Evolutionary conservation across 2,329 filamentous ascomycete species (phyloP).

Genomic region (Colletotrichum viniferum): DNA sequence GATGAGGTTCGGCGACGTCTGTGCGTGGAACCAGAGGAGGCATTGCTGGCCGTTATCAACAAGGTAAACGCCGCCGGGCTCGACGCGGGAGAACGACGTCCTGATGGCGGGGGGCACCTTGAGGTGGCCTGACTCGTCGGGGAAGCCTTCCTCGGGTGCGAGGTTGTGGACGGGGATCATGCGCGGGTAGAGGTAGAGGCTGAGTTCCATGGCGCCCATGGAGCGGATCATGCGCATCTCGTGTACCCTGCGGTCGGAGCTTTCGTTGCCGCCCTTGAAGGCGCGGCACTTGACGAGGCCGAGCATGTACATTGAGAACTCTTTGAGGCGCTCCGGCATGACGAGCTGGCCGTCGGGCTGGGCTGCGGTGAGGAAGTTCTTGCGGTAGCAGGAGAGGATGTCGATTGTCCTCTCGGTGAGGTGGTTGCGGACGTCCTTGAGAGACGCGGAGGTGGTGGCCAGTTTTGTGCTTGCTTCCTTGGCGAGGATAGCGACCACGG

Average conservation of each 20-base stretch:
- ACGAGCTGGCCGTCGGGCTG: conserved; percentile 93
- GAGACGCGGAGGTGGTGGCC: conserved; percentile 66
- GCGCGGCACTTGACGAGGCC: conserved; percentile 88
- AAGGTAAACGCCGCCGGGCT: conserved; percentile 91
- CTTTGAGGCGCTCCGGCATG: conserved; percentile 93
- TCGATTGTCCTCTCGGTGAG: conserved; percentile 93
- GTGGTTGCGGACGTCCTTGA: conserved; percentile 84
- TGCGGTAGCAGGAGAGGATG: conserved; percentile 88
- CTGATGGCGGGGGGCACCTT: conserved; percentile 81
- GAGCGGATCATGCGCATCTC: conserved; percentile 89
- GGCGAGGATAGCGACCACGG: conserved; percentile 84
- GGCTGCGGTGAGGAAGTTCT: conserved; percentile 81
- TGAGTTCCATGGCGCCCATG: conserved; percentile 85
- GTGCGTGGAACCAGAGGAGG: conserved; percentile 89
- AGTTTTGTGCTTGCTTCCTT: conserved; percentile 94
- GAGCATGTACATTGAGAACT: conserved; percentile 96
- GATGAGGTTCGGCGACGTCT: conserved; percentile 90
- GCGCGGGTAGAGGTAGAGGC: conserved; percentile 91
- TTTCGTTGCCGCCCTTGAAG: conserved; percentile 91
- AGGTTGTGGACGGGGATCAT: conserved; percentile 94
- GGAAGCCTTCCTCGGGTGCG: conserved; percentile 85
- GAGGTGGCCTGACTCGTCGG: conserved; percentile 89
- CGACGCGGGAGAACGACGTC: conserved; percentile 84
- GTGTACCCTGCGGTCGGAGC: conserved; percentile 87
- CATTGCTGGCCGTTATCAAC: conserved; percentile 95